These are phyloP conservation scores for Coemansia brasiliensis DNA, from an alignment of 192 early-diverging fungal species.

Conservation along the genomic window DNA sequence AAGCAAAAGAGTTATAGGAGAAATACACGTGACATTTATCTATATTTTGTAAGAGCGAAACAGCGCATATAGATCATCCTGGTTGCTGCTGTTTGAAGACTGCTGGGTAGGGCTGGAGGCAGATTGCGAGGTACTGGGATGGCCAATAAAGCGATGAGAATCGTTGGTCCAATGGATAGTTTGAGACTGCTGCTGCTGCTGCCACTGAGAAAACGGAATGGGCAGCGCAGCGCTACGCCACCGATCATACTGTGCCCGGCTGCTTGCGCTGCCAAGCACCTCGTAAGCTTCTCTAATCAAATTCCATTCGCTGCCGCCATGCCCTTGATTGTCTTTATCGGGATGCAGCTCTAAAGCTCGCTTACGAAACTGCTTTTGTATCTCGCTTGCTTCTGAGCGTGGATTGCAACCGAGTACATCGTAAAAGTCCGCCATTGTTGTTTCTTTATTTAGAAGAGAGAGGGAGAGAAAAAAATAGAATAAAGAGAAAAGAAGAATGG, in stretches of 20 bases:
- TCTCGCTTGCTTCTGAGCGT: slow-evolving; percentile 19
- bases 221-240: slow-evolving; percentile 27
- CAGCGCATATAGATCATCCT: slow-evolving; percentile 21
- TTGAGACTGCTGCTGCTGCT: slow-evolving; percentile 9
- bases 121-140: background rate
- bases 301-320: slow-evolving; percentile 10
- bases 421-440: slow-evolving; percentile 24
- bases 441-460: background rate
- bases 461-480: background rate
- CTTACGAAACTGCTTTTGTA: slow-evolving; percentile 26
- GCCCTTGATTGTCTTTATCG: slow-evolving; percentile 9
- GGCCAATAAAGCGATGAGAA: slow-evolving; percentile 9
- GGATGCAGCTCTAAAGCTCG: slow-evolving; percentile 25
- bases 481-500: background rate
- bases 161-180: slow-evolving; percentile 37
- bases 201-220: slow-evolving; percentile 29
- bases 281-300: slow-evolving; percentile 28
- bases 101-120: no score
- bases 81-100: background rate
- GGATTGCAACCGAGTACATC: slow-evolving; percentile 31
- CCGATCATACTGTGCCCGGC: slow-evolving; percentile 41
- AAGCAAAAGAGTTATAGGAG: background rate
- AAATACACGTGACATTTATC: background rate
- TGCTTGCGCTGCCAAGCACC: slow-evolving; percentile 17
- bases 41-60: slow-evolving; percentile 40